Percentiles rank a stretch among this genome's conserved stretches.
These are phyloP conservation scores for Yamadazyma friedrichii DNA, from an alignment of 1,139 yeast genomes.

Conservation along the genomic window DNA sequence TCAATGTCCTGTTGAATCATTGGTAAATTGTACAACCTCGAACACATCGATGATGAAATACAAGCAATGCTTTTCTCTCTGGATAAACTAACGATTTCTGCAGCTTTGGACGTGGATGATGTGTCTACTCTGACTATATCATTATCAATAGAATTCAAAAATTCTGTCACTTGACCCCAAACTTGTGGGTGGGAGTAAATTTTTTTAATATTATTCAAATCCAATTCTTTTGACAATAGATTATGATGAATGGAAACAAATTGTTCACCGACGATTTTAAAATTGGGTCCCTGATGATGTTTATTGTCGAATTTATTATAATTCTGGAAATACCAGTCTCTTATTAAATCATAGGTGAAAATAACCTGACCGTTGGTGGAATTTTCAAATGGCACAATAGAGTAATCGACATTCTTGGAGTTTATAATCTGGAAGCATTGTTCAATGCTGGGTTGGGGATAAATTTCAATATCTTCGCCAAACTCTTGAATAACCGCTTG, in stretches of 20 bases:
- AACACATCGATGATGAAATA: constrained; percentile 57
- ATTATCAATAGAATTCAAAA: constrained; percentile 39
- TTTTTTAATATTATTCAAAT: constrained; percentile 44
- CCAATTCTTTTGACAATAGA: constrained; percentile 49
- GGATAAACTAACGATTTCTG: constrained; percentile 54
- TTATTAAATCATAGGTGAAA: constrained; percentile 74
- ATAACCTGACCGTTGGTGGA: constrained; percentile 94
- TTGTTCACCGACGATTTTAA: constrained; percentile 71
- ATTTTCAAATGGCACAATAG: constrained; percentile 92
- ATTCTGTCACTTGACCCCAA: constrained; percentile 84
- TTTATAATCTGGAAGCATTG: constrained; percentile 63
- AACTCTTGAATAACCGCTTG: constrained; percentile 85
- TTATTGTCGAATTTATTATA: constrained; percentile 2
- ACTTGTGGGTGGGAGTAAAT: constrained; percentile 96
- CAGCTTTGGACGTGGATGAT: constrained; percentile 83
- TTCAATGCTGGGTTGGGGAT: constrained; percentile 50
- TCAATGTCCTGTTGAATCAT: constrained; percentile 59
- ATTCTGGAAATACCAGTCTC: constrained; percentile 54
- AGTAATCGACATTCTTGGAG: constrained; percentile 52
- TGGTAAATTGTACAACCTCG: constrained; percentile 60
- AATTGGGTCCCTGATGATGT: constrained; percentile 19
- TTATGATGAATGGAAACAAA: constrained; percentile 83
- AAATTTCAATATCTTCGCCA: constrained; percentile 40
- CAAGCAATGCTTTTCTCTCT: constrained; percentile 42
- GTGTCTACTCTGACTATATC: constrained; percentile 58